Conservation (phyloP, 208 protist genomes). For the Giardia duodenalis region DNA sequence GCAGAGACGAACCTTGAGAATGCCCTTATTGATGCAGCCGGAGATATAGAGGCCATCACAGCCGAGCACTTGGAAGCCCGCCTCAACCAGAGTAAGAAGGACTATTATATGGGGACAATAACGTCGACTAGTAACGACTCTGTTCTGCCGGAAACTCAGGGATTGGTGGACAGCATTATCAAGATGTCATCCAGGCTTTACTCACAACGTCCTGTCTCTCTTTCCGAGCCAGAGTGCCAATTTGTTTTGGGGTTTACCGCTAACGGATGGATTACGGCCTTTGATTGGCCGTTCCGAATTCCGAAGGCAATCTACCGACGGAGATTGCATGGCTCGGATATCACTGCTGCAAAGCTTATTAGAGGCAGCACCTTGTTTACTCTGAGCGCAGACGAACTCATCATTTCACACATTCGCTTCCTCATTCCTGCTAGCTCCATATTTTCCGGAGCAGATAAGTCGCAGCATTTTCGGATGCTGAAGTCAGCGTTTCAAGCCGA, state of each 20-base stretch:
- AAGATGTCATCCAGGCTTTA: not conserved
- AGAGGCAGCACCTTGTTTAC: not conserved
- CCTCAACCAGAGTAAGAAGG: not conserved
- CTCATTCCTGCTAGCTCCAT: constrained; percentile 1
- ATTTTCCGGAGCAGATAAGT: not conserved
- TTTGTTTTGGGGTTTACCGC: not conserved
- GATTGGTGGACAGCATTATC: not conserved
- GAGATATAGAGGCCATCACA: not conserved
- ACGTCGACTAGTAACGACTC: too few relatives aligned
- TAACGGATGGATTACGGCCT: not conserved
- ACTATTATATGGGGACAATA: not conserved
- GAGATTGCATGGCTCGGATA: not conserved
- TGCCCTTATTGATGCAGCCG: not conserved
- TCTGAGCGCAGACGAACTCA: not conserved
- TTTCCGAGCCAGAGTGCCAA: not conserved
- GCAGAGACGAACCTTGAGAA: not conserved
- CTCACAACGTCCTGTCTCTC: not conserved
- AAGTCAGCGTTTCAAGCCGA: not conserved
- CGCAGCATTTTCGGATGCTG: not conserved
- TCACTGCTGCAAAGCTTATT: not conserved
- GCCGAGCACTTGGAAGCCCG: not conserved
- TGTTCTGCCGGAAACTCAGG: not conserved
- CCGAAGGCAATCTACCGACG: not conserved
- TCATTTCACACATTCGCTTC: not conserved
- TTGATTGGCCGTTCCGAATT: constrained; percentile 15